These are phyloP conservation scores for Penicillium samsonianum DNA, from an alignment of 495 filamentous ascomycete genomes.

Conservation along the genomic window DNA sequence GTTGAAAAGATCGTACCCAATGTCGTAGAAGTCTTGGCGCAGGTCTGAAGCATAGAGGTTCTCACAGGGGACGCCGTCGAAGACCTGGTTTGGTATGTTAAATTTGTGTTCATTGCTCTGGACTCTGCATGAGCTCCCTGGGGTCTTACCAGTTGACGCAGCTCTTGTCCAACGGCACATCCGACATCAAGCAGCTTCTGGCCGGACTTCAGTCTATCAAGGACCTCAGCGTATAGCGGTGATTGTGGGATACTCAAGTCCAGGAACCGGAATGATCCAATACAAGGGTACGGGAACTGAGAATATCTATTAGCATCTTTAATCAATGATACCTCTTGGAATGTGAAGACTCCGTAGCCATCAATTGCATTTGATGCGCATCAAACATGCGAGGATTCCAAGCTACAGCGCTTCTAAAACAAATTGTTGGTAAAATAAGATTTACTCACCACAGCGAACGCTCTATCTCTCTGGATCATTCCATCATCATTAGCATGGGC, in stretches of 20 bases:
- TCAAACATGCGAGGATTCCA: neutral
- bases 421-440: neutral
- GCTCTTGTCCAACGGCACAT: constrained; percentile 42
- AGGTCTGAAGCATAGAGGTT: constrained; percentile 47
- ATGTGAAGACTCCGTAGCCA: neutral
- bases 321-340: neutral
- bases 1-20: constrained; percentile 52
- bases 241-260: constrained; percentile 39
- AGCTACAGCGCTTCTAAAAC: neutral
- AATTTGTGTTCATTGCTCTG: neutral
- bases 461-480: constrained; percentile 19
- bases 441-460: constrained; percentile 24
- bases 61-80: constrained; percentile 30
- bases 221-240: constrained; percentile 39
- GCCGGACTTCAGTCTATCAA: constrained; percentile 41
- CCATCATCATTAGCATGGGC: neutral
- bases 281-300: constrained; percentile 52
- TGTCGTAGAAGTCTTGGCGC: constrained; percentile 37
- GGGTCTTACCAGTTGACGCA: constrained; percentile 35
- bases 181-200: constrained; percentile 45
- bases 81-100: constrained; percentile 16
- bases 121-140: neutral
- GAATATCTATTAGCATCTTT: neutral
- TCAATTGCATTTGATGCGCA: neutral
- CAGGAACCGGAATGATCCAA: constrained; percentile 55